Conservation (phyloP, 179 eudicot species). For the Pouteria campechiana region DNA sequence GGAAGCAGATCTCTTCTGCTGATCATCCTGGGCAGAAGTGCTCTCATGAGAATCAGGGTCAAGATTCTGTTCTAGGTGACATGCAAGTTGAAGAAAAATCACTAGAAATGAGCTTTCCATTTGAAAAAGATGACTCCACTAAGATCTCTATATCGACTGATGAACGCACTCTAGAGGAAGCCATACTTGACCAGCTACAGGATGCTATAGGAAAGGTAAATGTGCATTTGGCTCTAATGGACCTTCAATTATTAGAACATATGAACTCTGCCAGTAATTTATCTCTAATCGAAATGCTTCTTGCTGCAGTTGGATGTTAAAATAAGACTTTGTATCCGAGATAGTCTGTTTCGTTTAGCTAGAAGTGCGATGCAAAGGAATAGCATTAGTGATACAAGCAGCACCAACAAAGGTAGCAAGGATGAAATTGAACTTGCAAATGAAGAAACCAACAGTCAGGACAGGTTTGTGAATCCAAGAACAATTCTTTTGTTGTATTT, state of each 20-base stretch:
- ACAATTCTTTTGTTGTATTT: not conserved
- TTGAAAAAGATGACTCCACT: conserved; percentile 31
- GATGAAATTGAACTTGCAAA: conserved; percentile 14
- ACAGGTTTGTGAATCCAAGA: conserved; percentile 37
- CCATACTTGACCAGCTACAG: conserved; percentile 50
- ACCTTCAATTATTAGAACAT: not conserved
- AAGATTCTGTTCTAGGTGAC: conserved; percentile 20
- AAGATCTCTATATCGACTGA: conserved; percentile 20
- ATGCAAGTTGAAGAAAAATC: conserved; percentile 24
- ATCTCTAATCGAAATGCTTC: conserved; percentile 2
- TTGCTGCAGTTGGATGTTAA: conserved; percentile 55
- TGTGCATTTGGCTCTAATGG: not conserved
- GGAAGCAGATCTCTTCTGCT: conserved; percentile 15
- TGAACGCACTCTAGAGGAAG: conserved; percentile 39
- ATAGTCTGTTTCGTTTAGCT: conserved; percentile 74
- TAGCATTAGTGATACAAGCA: conserved; percentile 32
- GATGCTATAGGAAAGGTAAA: conserved; percentile 47
- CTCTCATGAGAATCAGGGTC: conserved; percentile 13
- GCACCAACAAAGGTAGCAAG: conserved; percentile 19
- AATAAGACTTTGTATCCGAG: conserved; percentile 58
- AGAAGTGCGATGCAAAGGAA: conserved; percentile 60
- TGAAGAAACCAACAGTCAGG: conserved; percentile 26
- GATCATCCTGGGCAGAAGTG: conserved; percentile 14
- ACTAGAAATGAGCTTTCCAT: conserved; percentile 28
- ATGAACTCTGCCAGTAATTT: not conserved